A percentile compares a stretch with the other conserved stretches of the same genome.
These are phyloP conservation scores for Magnaporthiopsis incrustans DNA, from an alignment of 2,329 filamentous ascomycete species.

Conservation along the genomic window DNA sequence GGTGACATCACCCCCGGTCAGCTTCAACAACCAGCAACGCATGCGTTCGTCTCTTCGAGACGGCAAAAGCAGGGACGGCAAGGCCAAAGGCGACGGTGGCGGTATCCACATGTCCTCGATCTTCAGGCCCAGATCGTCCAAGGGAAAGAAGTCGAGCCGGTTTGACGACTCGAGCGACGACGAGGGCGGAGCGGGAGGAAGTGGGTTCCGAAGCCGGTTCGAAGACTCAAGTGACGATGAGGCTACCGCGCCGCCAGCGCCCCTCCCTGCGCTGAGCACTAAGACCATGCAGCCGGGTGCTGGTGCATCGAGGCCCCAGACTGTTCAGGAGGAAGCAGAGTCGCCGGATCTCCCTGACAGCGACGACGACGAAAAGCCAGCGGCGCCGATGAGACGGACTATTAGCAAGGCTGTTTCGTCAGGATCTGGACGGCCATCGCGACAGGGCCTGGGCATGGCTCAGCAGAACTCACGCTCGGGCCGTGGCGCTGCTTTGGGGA, in stretches of 20 bases:
- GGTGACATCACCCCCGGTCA: slow-evolving; percentile 14
- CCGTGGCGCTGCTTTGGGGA: slow-evolving; percentile 21
- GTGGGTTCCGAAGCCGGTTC: slow-evolving; percentile 50
- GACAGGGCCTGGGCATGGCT: no score
- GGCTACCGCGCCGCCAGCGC: slow-evolving; percentile 21
- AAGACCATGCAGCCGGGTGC: slow-evolving; percentile 13
- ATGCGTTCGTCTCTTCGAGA: slow-evolving; percentile 9
- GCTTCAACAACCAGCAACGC: slow-evolving; percentile 8
- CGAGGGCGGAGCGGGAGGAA: slow-evolving; percentile 27
- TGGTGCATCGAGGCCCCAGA: slow-evolving; percentile 1
- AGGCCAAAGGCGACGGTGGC: slow-evolving; percentile 4
- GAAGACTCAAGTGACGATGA: slow-evolving; percentile 66
- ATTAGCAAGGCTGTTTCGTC: neutral
- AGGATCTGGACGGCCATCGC: no score
- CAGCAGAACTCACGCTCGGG: slow-evolving; percentile 30
- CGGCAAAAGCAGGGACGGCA: slow-evolving; percentile 10
- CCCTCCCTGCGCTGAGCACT: slow-evolving; percentile 21
- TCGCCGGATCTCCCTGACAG: slow-evolving; percentile 55
- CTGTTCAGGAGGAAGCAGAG: slow-evolving; percentile 23
- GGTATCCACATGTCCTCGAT: slow-evolving; percentile 36
- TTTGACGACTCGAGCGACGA: slow-evolving; percentile 59
- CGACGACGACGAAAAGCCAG: slow-evolving; percentile 35
- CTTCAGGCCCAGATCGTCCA: slow-evolving; percentile 15
- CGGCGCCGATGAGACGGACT: neutral
- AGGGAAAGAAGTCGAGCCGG: slow-evolving; percentile 31